These are phyloP conservation scores for Lentinula novae-zelandiae DNA, from an alignment of 1,284 basidiomycete species.

Conservation along the genomic window DNA sequence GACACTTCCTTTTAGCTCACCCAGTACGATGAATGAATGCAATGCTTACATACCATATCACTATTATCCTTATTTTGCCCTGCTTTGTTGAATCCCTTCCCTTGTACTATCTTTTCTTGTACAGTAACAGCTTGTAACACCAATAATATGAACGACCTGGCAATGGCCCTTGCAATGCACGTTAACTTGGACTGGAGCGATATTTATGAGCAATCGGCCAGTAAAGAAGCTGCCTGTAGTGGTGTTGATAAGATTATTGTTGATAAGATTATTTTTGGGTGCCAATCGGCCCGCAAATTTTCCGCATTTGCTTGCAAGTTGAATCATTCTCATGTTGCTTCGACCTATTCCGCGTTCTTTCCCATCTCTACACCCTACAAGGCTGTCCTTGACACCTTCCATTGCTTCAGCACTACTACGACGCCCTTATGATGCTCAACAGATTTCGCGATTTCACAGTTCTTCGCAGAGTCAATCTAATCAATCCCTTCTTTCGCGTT, in stretches of 20 bases:
- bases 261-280: neutral
- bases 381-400: neutral
- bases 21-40: constrained; percentile 33
- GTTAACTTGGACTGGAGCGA: too few relatives aligned
- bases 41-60: constrained; percentile 7
- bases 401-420: neutral
- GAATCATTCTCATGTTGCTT: neutral
- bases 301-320: neutral
- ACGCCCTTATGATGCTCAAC: neutral
- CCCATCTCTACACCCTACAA: neutral
- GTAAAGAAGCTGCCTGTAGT: too few relatives aligned
- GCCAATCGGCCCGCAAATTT: neutral
- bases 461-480: neutral
- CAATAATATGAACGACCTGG: too few relatives aligned
- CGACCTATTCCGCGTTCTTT: constrained; percentile 1
- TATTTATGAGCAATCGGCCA: too few relatives aligned
- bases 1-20: constrained; percentile 26
- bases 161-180: too few relatives aligned
- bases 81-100: neutral
- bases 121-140: too few relatives aligned
- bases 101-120: neutral
- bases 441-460: neutral
- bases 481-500: neutral
- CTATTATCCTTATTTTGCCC: neutral
- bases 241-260: too few relatives aligned